A percentile compares a stretch with the other conserved stretches of the same genome.
phyloP scores from a whole-genome alignment of 1,284 basidiomycete species.

The Termitomyces sp. region DNA sequence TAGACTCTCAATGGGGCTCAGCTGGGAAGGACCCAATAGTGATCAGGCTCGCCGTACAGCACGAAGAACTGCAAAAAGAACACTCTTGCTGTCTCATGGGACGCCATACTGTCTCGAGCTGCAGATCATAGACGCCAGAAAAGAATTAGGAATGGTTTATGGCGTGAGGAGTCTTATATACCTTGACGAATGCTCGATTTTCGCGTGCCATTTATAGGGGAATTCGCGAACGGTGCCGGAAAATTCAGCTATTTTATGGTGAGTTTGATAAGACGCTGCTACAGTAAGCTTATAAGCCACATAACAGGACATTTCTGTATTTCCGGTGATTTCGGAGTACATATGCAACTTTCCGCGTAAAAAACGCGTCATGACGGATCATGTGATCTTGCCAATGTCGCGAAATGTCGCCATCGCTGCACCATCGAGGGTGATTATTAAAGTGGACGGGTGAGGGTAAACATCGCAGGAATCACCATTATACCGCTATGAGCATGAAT shows the following conservation, averaged over 20 bases:
- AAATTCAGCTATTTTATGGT: background rate
- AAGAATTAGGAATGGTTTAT: background rate
- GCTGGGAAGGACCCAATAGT: background rate
- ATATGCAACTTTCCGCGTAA: too few species aligned
- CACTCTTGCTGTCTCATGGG: background rate
- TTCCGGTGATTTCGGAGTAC: too few species aligned
- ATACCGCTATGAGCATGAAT: constrained; percentile 23
- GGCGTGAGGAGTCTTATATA: background rate
- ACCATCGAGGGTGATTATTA: constrained; percentile 18
- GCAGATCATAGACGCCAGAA: background rate
- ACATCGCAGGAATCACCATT: background rate
- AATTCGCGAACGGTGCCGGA: background rate
- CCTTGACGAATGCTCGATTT: background rate
- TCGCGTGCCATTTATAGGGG: background rate
- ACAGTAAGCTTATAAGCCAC: background rate
- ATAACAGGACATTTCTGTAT: background rate
- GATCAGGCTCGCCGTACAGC: background rate
- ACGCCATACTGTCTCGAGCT: background rate
- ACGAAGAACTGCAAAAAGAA: background rate
- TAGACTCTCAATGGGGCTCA: background rate
- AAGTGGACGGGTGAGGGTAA: background rate
- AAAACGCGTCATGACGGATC: constrained; percentile 7
- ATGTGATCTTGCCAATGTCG: constrained; percentile 24
- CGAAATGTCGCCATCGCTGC: constrained; percentile 30
- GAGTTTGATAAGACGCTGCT: background rate